Base-by-base conservation (phyloP, 2,329 filamentous ascomycete genomes). In the Hirsutella rhossiliensis region DNA sequence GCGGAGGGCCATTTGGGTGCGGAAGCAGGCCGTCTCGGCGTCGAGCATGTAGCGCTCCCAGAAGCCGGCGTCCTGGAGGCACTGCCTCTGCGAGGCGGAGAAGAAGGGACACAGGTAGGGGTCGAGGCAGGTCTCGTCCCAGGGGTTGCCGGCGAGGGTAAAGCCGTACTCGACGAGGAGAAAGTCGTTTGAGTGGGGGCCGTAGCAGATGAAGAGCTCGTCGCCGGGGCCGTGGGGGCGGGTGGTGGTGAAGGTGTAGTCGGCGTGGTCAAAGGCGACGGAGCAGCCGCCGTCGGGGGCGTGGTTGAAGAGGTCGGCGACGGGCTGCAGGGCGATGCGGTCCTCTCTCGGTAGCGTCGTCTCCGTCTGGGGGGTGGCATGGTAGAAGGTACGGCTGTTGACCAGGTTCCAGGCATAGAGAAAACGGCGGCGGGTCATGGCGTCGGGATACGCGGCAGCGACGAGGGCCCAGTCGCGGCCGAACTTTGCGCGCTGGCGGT, bases 301-400 rank as follows among this genome's bases (percentile, higher is more conserved):
- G 54, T 75, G 73, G 52, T 77, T 88, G 67, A 87, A 82, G 44
- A 84, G 76, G 58, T 88, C 84, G 1, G 82, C 78, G 31, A 85
- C 80, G 1, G 84, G 84, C 59, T 80, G 81, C 51, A 87, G 71
- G 11, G 76, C 76, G 67, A 86, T 76, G 54, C 76, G 76, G 52
- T 85, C 82, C 51, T 73, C 59, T 53, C 62, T 54, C 52, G 61
- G 50, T 20, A 65, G 58, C 48, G 60, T 53, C 23, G 6, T n/a
- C 55, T 69, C 62, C 48, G 73, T 68, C 32, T 60, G 61, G 3
- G 69, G 57, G 36, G 65, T 68, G 28, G 65, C 60, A 59, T 75
- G 75, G 61, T 80, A 80, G 52, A 81, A 81, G 0, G 74, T 77
- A 47, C 77, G 71, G 15, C 76, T 80, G 58, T 79, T 80, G 48